Percentiles rank a stretch among this genome's conserved stretches.
Evolutionary conservation across 345 rosid genomes (phyloP).

Genomic region (Pugionium dolabratum): DNA sequence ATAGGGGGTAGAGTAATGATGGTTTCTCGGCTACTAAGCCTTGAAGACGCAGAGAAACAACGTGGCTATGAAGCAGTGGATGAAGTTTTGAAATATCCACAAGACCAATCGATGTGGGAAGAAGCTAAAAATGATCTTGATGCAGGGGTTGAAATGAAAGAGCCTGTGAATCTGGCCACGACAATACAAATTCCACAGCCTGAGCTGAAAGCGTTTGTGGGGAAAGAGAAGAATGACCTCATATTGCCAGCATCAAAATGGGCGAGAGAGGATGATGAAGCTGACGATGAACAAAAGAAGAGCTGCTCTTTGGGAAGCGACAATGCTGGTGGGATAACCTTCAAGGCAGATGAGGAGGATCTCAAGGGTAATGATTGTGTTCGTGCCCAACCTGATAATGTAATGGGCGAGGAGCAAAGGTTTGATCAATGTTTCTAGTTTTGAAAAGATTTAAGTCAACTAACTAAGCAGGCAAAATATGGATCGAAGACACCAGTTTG

Average conservation of each 20-base stretch:
- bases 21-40: constrained; percentile 90
- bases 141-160: constrained; percentile 48
- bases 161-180: constrained; percentile 46
- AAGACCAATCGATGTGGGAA: constrained; percentile 57
- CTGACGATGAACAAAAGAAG: constrained; percentile 78
- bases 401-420: constrained; percentile 93
- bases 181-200: constrained; percentile 63
- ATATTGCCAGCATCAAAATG: constrained; percentile 90
- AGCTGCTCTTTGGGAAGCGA: constrained; percentile 93
- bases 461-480: constrained; percentile 10
- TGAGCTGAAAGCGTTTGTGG: constrained; percentile 61
- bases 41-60: constrained; percentile 94
- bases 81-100: constrained; percentile 65
- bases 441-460: background rate
- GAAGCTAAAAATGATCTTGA: constrained; percentile 55
- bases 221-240: constrained; percentile 75
- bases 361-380: constrained; percentile 51
- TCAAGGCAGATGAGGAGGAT: constrained; percentile 64
- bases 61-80: constrained; percentile 78
- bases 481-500: constrained; percentile 15
- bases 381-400: constrained; percentile 57
- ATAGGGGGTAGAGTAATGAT: constrained; percentile 96
- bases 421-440: constrained; percentile 30
- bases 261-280: constrained; percentile 93
- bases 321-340: constrained; percentile 61